These are phyloP conservation scores for Diaporthe longicolla DNA, from an alignment of 2,329 filamentous ascomycete species.

Conservation along the genomic window DNA sequence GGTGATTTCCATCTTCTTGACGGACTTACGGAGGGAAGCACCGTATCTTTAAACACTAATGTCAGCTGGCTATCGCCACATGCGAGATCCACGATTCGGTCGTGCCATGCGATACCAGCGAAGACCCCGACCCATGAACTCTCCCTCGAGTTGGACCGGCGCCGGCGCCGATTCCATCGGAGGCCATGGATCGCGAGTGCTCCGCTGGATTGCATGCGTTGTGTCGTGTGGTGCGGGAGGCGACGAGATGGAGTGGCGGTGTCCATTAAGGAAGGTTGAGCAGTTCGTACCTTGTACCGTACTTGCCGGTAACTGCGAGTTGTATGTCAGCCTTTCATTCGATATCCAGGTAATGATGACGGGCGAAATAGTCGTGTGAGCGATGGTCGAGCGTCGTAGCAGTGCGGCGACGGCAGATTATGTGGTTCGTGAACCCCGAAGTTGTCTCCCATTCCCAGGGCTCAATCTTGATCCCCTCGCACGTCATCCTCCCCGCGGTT, in stretches of 20 bases:
- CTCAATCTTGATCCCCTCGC: background rate
- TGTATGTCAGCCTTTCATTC: conserved; percentile 35
- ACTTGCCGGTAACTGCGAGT: conserved; percentile 97
- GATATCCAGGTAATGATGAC: no score
- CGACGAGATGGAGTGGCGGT: conserved; percentile 7
- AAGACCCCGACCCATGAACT: background rate
- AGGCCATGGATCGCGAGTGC: background rate
- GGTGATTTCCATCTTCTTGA: conserved; percentile 99
- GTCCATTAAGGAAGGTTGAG: conserved; percentile 46
- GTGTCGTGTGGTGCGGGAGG: background rate
- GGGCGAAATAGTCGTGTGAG: background rate
- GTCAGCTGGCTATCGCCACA: conserved; percentile 46
- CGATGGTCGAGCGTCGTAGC: conserved; percentile 22
- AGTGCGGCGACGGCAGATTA: conserved; percentile 4
- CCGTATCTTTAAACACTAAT: conserved; percentile 79
- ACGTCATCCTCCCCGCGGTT: conserved; percentile 21
- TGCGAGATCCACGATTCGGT: background rate
- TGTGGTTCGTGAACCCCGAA: background rate
- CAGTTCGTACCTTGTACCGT: conserved; percentile 88
- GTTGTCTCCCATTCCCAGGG: conserved; percentile 6
- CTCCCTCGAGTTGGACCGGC: no score
- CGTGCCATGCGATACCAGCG: conserved; percentile 26
- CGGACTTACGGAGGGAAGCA: conserved; percentile 99
- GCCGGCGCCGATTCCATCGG: background rate
- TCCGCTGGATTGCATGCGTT: background rate